These are phyloP conservation scores for Pseudohalonectria lignicola DNA, from an alignment of 2,329 filamentous ascomycete species.

Conservation along the genomic window DNA sequence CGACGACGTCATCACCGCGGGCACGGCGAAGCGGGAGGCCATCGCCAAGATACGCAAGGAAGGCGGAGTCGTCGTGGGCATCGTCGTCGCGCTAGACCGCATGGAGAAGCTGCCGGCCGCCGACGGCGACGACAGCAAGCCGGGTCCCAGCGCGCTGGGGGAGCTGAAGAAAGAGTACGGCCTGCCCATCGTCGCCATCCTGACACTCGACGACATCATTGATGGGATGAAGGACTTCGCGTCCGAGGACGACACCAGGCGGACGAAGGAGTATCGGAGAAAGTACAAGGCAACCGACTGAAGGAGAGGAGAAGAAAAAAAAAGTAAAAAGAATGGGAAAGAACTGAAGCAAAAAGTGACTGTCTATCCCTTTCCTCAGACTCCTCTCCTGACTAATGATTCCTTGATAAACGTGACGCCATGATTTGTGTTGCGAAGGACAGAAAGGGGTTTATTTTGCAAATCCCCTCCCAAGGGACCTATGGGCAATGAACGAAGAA, in stretches of 20 bases:
- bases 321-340: neutral
- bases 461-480: too few species aligned
- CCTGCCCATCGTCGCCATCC: conserved; percentile 72
- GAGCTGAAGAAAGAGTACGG: conserved; percentile 74
- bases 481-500: too few species aligned
- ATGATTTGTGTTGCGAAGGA: neutral
- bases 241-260: conserved; percentile 49
- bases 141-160: conserved; percentile 71
- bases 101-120: conserved; percentile 66
- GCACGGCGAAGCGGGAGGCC: conserved; percentile 86
- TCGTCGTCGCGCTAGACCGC: conserved; percentile 80
- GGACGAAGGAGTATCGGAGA: conserved; percentile 62
- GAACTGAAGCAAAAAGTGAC: too few species aligned
- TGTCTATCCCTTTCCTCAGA: too few species aligned
- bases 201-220: conserved; percentile 78
- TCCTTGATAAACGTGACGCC: too few species aligned
- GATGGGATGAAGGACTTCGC: conserved; percentile 52
- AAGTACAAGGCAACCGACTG: conserved; percentile 50
- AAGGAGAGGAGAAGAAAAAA: neutral
- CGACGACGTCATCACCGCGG: conserved; percentile 93
- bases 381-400: too few species aligned
- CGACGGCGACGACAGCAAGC: conserved; percentile 56
- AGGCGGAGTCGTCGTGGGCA: conserved; percentile 75
- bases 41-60: conserved; percentile 80
- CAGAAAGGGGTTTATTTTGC: neutral